Evolutionary conservation across 2,329 filamentous ascomycete species (phyloP).

Genomic region (Penicillium oxalicum): DNA sequence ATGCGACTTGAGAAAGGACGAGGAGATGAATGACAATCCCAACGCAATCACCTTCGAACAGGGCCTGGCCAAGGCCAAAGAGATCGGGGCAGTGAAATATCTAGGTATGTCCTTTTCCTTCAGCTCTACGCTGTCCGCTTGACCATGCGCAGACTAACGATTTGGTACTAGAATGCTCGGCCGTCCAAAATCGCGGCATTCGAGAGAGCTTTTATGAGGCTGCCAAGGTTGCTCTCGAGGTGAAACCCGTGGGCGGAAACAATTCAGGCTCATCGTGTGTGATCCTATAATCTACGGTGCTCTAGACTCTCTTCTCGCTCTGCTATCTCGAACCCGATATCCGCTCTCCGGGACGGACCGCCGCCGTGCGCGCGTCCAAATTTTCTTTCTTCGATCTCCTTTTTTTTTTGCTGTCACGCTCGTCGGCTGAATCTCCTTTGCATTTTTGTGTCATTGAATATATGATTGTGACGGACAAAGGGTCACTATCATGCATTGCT

Average conservation of each 20-base stretch:
- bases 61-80: slow-evolving; percentile 81
- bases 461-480: slow-evolving; percentile 4
- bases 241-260: slow-evolving; percentile 37
- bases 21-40: slow-evolving; percentile 62
- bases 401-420: slow-evolving; percentile 1
- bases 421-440: slow-evolving; percentile 17
- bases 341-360: no score
- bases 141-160: neutral
- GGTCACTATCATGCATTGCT: slow-evolving; percentile 14
- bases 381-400: neutral
- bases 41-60: slow-evolving; percentile 75
- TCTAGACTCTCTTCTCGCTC: neutral
- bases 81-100: slow-evolving; percentile 88
- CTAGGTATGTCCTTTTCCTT: slow-evolving; percentile 51
- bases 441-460: slow-evolving; percentile 12
- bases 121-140: neutral
- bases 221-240: slow-evolving; percentile 75
- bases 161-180: slow-evolving; percentile 70
- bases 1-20: slow-evolving; percentile 85
- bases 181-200: slow-evolving; percentile 95
- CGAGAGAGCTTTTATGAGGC: slow-evolving; percentile 99
- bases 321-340: neutral
- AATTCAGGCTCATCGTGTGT: slow-evolving; percentile 29
- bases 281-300: slow-evolving; percentile 24
- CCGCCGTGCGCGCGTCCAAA: neutral